Evolutionary conservation across 441 rosid genomes (phyloP).

Genomic region (Rhodomyrtus psidioides): DNA sequence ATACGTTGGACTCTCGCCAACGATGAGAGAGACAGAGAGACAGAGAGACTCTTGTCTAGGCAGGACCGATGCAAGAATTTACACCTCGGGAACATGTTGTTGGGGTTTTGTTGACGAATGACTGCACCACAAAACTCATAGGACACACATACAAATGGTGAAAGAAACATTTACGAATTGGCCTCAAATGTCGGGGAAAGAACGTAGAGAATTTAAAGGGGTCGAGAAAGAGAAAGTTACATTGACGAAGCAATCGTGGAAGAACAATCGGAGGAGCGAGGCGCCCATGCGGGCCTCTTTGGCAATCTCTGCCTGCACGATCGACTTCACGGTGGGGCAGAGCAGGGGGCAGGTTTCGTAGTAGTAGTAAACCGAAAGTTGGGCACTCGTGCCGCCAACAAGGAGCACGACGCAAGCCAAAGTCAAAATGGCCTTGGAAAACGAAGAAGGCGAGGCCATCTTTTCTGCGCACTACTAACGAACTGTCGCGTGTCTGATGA

Average conservation of each 20-base stretch:
- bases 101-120: neutral
- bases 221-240: constrained; percentile 1
- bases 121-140: neutral
- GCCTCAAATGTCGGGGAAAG: neutral
- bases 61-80: neutral
- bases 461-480: neutral
- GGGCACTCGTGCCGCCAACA: constrained; percentile 34
- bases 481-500: constrained; percentile 4
- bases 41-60: neutral
- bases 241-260: constrained; percentile 29
- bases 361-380: constrained; percentile 61
- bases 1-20: neutral
- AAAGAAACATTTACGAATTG: neutral
- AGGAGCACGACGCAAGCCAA: constrained; percentile 23
- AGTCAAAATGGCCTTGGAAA: constrained; percentile 2
- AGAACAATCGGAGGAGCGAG: constrained; percentile 21
- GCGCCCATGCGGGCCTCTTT: constrained; percentile 30
- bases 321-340: constrained; percentile 35
- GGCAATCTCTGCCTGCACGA: constrained; percentile 38
- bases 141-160: neutral
- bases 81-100: neutral
- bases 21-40: neutral
- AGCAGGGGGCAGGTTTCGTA: constrained; percentile 51
- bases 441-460: constrained; percentile 30
- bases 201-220: neutral